phyloP scores from a whole-genome alignment of 2,329 filamentous ascomycete species.

The Colletotrichum gigasporum region DNA sequence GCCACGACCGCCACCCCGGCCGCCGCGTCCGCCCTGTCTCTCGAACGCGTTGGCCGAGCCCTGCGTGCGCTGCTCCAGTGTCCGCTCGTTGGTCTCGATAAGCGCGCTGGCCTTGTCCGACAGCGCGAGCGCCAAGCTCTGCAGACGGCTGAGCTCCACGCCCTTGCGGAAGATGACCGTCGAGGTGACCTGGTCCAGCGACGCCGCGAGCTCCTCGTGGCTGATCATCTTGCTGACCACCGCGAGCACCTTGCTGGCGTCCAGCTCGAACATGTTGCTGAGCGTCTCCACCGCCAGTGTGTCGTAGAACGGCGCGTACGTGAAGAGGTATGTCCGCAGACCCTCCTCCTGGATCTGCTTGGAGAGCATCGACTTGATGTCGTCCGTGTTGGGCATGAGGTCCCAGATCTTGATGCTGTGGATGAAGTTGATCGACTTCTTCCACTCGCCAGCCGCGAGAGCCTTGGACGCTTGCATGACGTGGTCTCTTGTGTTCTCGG shows the following conservation, averaged over 20 bases:
- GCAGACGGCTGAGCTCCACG: constrained; percentile 94
- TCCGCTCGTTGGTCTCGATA: constrained; percentile 97
- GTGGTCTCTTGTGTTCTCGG: constrained; percentile 98
- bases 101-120: constrained; percentile 96
- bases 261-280: constrained; percentile 93
- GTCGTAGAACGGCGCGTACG: constrained; percentile 99
- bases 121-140: constrained; percentile 92
- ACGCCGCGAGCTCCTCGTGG: constrained; percentile 95
- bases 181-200: constrained; percentile 95
- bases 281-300: constrained; percentile 89
- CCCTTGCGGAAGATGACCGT: constrained; percentile 99
- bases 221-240: constrained; percentile 99
- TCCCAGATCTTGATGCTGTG: constrained; percentile 99
- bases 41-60: constrained; percentile 96
- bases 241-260: constrained; percentile 89
- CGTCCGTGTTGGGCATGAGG: constrained; percentile 89
- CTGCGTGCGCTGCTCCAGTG: constrained; percentile 95
- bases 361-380: constrained; percentile 96
- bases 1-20: constrained; percentile 71
- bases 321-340: constrained; percentile 97
- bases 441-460: constrained; percentile 96
- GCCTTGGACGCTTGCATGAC: constrained; percentile 99
- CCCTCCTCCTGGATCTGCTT: constrained; percentile 99
- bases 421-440: constrained; percentile 92
- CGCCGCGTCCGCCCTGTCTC: constrained; percentile 83